Base-by-base conservation (phyloP, 2,329 filamentous ascomycete species). In the Claviceps purpurea region DNA sequence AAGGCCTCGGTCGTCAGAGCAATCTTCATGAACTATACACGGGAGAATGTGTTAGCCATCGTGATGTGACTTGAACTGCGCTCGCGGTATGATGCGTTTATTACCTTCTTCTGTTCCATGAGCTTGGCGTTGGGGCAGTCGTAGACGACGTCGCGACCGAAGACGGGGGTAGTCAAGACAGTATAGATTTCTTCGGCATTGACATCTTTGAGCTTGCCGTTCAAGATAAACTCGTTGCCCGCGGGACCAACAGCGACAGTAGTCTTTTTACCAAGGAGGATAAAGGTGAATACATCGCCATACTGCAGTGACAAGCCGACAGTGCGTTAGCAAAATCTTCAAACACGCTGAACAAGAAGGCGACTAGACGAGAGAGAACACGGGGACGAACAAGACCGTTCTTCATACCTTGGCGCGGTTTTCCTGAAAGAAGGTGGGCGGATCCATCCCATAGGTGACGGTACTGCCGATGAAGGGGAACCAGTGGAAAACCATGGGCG, bases 41-140 rank as follows among this genome's bases (percentile, higher is more conserved):
- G 37, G 10, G 16, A 14, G 3, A 13, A 10, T 8, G 24, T 20
- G 39, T 51, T 22, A 51, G 43, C 24, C 13, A 34, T 47, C 3
- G 20, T 13, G 4, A 11, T 10, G 30, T 34, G 45, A 14, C 4
- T 10, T 18, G 42, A 11, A 34, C 4, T 34, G 10, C 30, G 30
- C 30, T 34, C 30, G 10, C 30, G 11, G 30, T 10, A 34, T 34
- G 30, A 4, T 34, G 30, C 11, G 10, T 34, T 34, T 11, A 30
- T 34, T 66, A 89, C 87, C 81, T 91, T 93, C 75, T 95, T 95
- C 75, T 95, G 89, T 72, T 95, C 89, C 89, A 95, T 94, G 64
- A 95, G 78, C 71, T 94, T 94, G 54, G 87, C 76, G 66, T 94
- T 94, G 43, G 88, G 87, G 70, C 88, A 93, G 66, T 94, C 89